These are phyloP conservation scores for Quercus parvula DNA, from an alignment of 306 rosid genomes.

Conservation along the genomic window DNA sequence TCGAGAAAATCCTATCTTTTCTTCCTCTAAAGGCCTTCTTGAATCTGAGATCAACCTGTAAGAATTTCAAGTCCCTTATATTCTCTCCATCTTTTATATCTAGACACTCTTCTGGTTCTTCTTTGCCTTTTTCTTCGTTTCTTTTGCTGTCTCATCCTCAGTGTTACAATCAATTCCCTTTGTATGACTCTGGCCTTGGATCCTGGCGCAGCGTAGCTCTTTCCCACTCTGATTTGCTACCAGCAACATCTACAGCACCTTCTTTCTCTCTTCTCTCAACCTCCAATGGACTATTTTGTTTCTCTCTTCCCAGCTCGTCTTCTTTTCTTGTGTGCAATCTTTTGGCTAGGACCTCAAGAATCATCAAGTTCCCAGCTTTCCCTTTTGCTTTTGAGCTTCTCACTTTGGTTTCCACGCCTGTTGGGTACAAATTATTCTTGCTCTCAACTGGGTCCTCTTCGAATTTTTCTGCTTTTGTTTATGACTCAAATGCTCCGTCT, in stretches of 20 bases:
- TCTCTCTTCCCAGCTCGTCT: slow-evolving; percentile 39
- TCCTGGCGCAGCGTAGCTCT: slow-evolving; percentile 62
- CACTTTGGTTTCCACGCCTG: slow-evolving; percentile 55
- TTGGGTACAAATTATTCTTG: slow-evolving; percentile 53
- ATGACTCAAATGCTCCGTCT: slow-evolving; percentile 40
- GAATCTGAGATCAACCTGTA: slow-evolving; percentile 78
- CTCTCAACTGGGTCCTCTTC: slow-evolving; percentile 43
- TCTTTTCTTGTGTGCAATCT: slow-evolving; percentile 67
- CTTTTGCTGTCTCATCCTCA: slow-evolving; percentile 84
- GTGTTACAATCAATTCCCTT: slow-evolving; percentile 45
- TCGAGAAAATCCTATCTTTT: slow-evolving; percentile 61
- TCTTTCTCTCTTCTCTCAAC: slow-evolving; percentile 40
- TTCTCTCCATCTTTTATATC: slow-evolving; percentile 64
- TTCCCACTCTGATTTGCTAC: slow-evolving; percentile 41
- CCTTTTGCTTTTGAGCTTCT: slow-evolving; percentile 50
- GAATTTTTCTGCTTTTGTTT: slow-evolving; percentile 29
- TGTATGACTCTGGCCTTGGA: slow-evolving; percentile 55
- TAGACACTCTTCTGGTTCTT: slow-evolving; percentile 43
- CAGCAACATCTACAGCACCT: slow-evolving; percentile 20
- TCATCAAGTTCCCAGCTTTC: slow-evolving; percentile 47
- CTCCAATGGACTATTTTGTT: slow-evolving; percentile 76
- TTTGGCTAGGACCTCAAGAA: slow-evolving; percentile 52
- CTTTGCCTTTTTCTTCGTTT: slow-evolving; percentile 62
- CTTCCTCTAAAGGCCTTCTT: slow-evolving; percentile 66
- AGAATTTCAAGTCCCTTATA: slow-evolving; percentile 60